These are phyloP conservation scores for Sporothrix pallida DNA, from an alignment of 2,329 filamentous ascomycete genomes.

Conservation along the genomic window DNA sequence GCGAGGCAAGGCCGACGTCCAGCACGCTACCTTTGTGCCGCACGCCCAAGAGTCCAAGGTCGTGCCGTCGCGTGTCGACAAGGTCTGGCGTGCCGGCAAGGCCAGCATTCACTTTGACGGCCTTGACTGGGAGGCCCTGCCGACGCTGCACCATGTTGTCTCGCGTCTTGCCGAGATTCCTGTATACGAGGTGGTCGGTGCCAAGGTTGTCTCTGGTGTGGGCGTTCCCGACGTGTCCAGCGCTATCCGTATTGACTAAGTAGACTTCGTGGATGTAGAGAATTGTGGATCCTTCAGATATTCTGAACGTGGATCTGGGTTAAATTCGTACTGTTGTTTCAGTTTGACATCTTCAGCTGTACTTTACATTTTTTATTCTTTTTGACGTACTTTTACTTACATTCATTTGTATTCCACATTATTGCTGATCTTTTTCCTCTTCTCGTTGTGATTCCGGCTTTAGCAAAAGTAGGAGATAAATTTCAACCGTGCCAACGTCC, in stretches of 20 bases:
- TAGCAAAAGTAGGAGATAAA: too few species aligned
- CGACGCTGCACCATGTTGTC: constrained; percentile 66
- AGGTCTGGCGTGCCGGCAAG: constrained; percentile 48
- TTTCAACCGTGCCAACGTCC: too few species aligned
- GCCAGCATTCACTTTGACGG: constrained; percentile 56
- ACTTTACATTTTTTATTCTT: too few species aligned
- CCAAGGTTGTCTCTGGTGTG: constrained; percentile 59
- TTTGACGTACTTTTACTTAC: too few species aligned
- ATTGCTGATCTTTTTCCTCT: too few species aligned
- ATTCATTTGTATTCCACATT: too few species aligned
- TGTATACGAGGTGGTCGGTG: constrained; percentile 60
- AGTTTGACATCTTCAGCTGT: too few species aligned
- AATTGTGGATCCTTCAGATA: too few species aligned
- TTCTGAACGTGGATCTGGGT: too few species aligned
- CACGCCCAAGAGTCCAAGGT: constrained; percentile 47
- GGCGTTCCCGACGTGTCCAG: constrained; percentile 56
- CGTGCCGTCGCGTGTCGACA: constrained; percentile 41
- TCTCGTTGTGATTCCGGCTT: too few species aligned
- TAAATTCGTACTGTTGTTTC: too few species aligned
- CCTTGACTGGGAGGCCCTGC: constrained; percentile 59
- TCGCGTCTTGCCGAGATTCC: constrained; percentile 60
- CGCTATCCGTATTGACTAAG: constrained; percentile 2
- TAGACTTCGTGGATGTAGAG: too few species aligned
- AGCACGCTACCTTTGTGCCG: constrained; percentile 55
- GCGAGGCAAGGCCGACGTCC: constrained; percentile 57